Evolutionary conservation across 108 stramenopile genomes (phyloP), one percentile per base, ranked within the genome.

Genomic region (Cyclotella baltica): DNA sequence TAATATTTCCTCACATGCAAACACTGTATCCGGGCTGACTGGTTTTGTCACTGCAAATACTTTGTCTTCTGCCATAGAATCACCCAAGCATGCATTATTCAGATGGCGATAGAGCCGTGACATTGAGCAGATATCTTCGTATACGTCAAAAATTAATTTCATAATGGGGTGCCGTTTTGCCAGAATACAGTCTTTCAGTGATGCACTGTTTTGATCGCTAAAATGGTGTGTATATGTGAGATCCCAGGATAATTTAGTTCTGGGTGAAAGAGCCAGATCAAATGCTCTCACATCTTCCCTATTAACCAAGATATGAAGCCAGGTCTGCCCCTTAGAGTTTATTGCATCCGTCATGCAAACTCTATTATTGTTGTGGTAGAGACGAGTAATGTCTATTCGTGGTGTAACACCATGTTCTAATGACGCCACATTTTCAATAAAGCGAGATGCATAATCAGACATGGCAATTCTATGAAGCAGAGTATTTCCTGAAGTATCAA

Each of bases 391-490:
- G n/a, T 52, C 51, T 4, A 52, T 10, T 4, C n/a, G 51, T 52
- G 19, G 19, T 4, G 51, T 52, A 52, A n/a, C n/a, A 52, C 19
- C 4, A 4, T 22, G n/a, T 67, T 29, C 19, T 57, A 33, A 4
- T n/a, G 34, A 6, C 13, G 58, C 9, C 9, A 56, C 0, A 20
- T 27, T 25, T 15, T 52, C 36, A 9, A 70, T 57, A 16, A 70
- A 70, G 4, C 69, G 40, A 20, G 53, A 20, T 25, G 69, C 69
- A 56, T 35, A 35, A 36, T 36, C 52, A 1, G 69, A 70, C 34
- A 33, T 57, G 30, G 69, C 69, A 23, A 70, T 70, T 53, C 34
- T 37, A 38, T 70, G 69, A 23, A 70, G 69, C 15, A 70, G 34
- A 10, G 53, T 70, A 23, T 70, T 57, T 25, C 53, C 53, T 35